Evolutionary conservation across 176 grass and related monocot genomes (phyloP), one percentile per base, ranked within the genome.

Genomic region (Eremochloa ophiuroides): DNA sequence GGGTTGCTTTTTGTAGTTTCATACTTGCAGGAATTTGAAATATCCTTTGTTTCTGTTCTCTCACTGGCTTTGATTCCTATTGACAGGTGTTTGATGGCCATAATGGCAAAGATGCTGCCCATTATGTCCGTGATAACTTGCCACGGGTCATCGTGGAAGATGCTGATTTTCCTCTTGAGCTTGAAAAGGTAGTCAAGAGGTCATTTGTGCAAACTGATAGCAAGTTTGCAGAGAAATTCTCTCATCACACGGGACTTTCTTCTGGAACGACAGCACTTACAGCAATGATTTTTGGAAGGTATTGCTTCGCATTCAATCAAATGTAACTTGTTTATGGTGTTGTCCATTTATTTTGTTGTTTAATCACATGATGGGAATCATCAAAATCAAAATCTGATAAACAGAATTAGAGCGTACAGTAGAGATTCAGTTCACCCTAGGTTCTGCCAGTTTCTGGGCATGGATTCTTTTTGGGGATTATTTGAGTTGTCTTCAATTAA

Each of bases 271-370:
- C 96, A 0, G 96, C 91, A 33, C 88, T 99, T 17, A 88, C 91
- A 23, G 91, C 96, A 74, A 95, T 99, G 93, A 93, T 95, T 80
- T 90, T 93, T 75, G 96, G 96, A 87, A 95, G 96, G 96, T 97
- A 83, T 68, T 26, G 69, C 77, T 43, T 82, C 15, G 39, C 38
- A 38, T 74, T 16, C 28, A 50, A 46, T 16, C 28, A 50, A 46
- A 22, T 35, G 8, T 61, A 30, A 35, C 29, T 82, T 30, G 25
- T 17, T 37, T 79, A 17, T 39, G 53, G 38, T 63, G 35, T 74
- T n/a, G 17, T 39, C 64, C 0, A 22, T 20, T 38, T 37, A 37
- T 10, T 56, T 2, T 56, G n/a, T 6, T 69, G 30, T 58, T 69
- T 6, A 69, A 42, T 15, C 5, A 59, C 13, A 8, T 40, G 37